Percentiles rank a stretch among this genome's conserved stretches.
These are phyloP conservation scores for Amniculicola lignicola DNA, from an alignment of 495 filamentous ascomycete species.

Conservation along the genomic window DNA sequence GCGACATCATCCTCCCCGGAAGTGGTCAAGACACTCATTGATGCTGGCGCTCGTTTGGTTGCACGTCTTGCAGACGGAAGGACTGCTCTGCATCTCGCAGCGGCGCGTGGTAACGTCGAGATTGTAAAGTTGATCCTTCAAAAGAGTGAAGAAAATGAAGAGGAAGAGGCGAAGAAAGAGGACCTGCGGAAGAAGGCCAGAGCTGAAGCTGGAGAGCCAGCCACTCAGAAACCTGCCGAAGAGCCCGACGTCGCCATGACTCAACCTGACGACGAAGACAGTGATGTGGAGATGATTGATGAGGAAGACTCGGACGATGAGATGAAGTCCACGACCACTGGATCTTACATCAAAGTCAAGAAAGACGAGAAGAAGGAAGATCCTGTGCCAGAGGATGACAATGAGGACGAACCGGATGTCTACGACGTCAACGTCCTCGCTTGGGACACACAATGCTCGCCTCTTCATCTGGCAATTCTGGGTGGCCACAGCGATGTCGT, in stretches of 20 bases:
- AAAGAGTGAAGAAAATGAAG: conserved; percentile 68
- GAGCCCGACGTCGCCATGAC: conserved; percentile 38
- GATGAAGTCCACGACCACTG: conserved; percentile 50
- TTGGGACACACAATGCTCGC: conserved; percentile 70
- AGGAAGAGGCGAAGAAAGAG: conserved; percentile 57
- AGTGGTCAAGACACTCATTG: conserved; percentile 68
- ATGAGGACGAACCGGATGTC: conserved; percentile 67
- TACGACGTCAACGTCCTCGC: conserved; percentile 71
- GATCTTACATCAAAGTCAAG: conserved; percentile 66
- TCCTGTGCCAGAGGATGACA: conserved; percentile 44
- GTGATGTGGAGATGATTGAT: conserved; percentile 45
- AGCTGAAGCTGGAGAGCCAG: conserved; percentile 16
- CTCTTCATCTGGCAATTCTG: conserved; percentile 74
- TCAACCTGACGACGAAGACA: conserved; percentile 45
- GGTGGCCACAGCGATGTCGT: conserved; percentile 65
- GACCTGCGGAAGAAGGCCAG: conserved; percentile 47
- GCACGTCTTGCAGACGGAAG: conserved; percentile 71
- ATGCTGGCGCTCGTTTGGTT: conserved; percentile 66
- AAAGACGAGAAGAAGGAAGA: conserved; percentile 38
- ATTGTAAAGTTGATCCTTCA: conserved; percentile 67
- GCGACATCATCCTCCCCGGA: conserved; percentile 61
- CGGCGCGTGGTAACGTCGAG: conserved; percentile 60
- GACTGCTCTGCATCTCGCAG: conserved; percentile 76
- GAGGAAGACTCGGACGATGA: conserved; percentile 44
- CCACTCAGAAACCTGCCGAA: conserved; percentile 30